phyloP scores from a whole-genome alignment of 768 basidiomycete species.

The Tremella mesenterica region DNA sequence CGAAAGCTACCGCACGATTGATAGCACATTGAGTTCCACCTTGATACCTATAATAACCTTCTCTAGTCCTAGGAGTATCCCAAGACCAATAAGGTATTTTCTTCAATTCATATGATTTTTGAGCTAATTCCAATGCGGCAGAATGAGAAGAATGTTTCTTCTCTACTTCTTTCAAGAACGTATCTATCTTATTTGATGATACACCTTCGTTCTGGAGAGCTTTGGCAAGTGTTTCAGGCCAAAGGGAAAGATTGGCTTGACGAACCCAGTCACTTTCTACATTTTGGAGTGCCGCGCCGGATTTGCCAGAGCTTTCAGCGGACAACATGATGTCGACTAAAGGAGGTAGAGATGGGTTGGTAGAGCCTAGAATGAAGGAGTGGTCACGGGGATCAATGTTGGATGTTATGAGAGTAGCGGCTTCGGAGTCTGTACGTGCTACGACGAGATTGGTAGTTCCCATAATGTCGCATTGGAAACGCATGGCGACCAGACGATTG shows the following conservation, averaged over 20 bases:
- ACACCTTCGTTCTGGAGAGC: slow-evolving; percentile 52
- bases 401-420: slow-evolving; percentile 89
- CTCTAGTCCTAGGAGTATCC: slow-evolving; percentile 86
- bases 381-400: slow-evolving; percentile 98
- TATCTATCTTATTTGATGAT: slow-evolving; percentile 50
- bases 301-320: slow-evolving; percentile 72
- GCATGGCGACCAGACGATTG: slow-evolving; percentile 92
- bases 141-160: slow-evolving; percentile 61
- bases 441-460: slow-evolving; percentile 89
- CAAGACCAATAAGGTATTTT: slow-evolving; percentile 81
- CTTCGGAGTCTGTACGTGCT: slow-evolving; percentile 93
- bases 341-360: slow-evolving; percentile 60
- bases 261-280: slow-evolving; percentile 82
- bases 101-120: slow-evolving; percentile 59
- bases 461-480: slow-evolving; percentile 97
- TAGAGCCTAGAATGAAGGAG: slow-evolving; percentile 86
- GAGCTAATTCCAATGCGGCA: slow-evolving; percentile 64
- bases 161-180: slow-evolving; percentile 51
- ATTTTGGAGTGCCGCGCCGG: slow-evolving; percentile 65
- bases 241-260: slow-evolving; percentile 69
- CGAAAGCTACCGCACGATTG: slow-evolving; percentile 82
- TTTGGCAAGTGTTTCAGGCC: slow-evolving; percentile 61
- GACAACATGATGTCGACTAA: slow-evolving; percentile 72
- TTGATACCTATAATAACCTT: slow-evolving; percentile 95
- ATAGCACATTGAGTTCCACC: slow-evolving; percentile 92